Evolutionary conservation across 192 early-diverging fungal genomes (phyloP), one percentile per base, ranked within the genome.

Genomic region (Mortierella claussenii): DNA sequence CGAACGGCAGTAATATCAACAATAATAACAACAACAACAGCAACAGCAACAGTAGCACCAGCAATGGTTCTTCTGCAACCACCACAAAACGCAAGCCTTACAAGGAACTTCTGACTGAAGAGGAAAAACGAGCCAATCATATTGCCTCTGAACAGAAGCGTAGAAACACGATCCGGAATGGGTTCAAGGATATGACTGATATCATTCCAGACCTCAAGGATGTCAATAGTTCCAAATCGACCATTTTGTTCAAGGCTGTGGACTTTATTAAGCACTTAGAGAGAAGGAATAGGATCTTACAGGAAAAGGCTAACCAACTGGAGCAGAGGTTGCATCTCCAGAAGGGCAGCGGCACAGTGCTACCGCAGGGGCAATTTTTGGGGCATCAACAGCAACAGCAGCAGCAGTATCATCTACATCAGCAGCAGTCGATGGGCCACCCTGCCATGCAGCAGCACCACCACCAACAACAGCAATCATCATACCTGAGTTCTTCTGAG

Each of bases 121-220:
- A 92, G 60, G 87, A 93, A 65, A 91, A 92, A 59, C 62, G 88
- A 32, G 83, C 87, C 1, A 93, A 93, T 68, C 91, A 93, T 60
- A 91, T 93, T 61, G 80, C 83, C 5, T 91, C 89, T 0, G 91
- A 93, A 73, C 90, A 93, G 63, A 91, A 91, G 60, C 87, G 91
- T 8, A 68, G 91, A n/a, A 88, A 90, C 46, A 83, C 87, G 15
- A 91, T 93, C 55, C 88, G 93, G 17, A 82, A 83, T 28, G 96
- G 96, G 17, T 96, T 96, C 85, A 91, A 95, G 79, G 89, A 94
- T 75, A 88, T 98, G 59, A 91, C 92, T 7, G 90, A 93, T 37
- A 86, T 95, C 30, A 92, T 97, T 33, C 94, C 95, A 15, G 89
- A 87, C 6, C 80, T 97, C 26, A 92, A 83, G 43, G 87, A 89